A percentile compares a stretch with the other conserved stretches of the same genome.
phyloP scores from a whole-genome alignment of 495 filamentous ascomycete genomes.

The Usnea hakonensis region DNA sequence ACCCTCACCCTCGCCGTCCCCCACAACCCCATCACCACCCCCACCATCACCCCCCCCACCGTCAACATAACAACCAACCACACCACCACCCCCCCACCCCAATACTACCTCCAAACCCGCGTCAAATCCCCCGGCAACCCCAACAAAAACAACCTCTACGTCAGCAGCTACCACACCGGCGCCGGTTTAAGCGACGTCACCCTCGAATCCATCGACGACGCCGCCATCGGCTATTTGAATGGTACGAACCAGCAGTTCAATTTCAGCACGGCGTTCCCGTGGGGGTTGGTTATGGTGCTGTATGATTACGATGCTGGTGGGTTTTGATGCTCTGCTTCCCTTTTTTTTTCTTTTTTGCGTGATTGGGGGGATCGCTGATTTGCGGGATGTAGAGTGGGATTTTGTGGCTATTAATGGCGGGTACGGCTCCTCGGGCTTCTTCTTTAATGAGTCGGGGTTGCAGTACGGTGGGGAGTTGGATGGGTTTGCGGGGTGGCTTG shows the following conservation, averaged over 20 bases:
- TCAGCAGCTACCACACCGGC: slow-evolving; percentile 43
- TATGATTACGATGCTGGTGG: slow-evolving; percentile 25
- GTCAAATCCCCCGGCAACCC: slow-evolving; percentile 22
- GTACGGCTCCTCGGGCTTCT: slow-evolving; percentile 33
- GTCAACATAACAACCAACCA: background rate
- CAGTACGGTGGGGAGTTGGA: slow-evolving; percentile 18
- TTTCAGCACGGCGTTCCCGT: slow-evolving; percentile 31
- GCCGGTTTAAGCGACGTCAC: slow-evolving; percentile 41
- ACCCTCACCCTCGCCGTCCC: background rate
- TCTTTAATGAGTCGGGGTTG: slow-evolving; percentile 32
- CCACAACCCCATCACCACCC: background rate
- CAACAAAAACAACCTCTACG: slow-evolving; percentile 34
- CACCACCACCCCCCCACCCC: slow-evolving; percentile 22
- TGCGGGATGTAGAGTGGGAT: slow-evolving; percentile 17
- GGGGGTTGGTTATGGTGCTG: slow-evolving; percentile 30
- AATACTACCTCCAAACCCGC: slow-evolving; percentile 40
- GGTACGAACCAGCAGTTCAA: slow-evolving; percentile 36
- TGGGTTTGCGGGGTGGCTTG: slow-evolving; percentile 45
- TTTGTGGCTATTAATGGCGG: slow-evolving; percentile 39
- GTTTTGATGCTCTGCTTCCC: background rate
- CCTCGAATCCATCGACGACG: slow-evolving; percentile 28
- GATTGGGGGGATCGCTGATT: background rate
- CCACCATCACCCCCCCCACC: background rate
- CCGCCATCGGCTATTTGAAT: slow-evolving; percentile 36
- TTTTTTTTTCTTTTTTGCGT: no score